Evolutionary conservation across 139 green algal genomes (phyloP).

Genomic region (Tetraselmis striata): DNA sequence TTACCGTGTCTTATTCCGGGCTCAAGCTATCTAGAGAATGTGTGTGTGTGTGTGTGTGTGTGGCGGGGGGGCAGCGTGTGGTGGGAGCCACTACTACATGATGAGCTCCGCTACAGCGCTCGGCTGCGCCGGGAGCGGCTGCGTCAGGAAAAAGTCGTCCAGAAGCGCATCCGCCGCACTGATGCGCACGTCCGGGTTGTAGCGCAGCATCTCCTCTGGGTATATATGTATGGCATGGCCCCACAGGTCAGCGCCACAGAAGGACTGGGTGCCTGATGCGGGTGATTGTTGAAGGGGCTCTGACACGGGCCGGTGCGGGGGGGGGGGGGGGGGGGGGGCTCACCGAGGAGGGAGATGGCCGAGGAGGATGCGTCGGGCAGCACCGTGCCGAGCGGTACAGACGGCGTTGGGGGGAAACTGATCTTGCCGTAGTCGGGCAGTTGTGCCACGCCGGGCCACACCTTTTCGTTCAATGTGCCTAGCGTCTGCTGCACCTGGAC

Average conservation of each 20-base stretch:
- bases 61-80: no score
- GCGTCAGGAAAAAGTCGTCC: background rate
- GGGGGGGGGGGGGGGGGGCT: no score
- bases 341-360: background rate
- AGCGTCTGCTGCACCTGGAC: background rate
- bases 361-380: background rate
- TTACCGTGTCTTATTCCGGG: no score
- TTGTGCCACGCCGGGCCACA: background rate
- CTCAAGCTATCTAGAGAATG: no score
- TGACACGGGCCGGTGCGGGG: no score
- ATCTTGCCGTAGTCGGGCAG: slow-evolving; percentile 14
- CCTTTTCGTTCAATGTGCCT: slow-evolving; percentile 1
- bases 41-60: no score
- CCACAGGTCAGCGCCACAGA: no score
- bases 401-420: background rate
- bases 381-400: background rate
- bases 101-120: background rate
- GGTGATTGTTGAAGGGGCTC: no score
- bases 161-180: background rate
- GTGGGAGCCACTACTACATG: no score
- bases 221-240: no score
- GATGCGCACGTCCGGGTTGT: background rate
- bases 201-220: background rate
- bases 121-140: background rate
- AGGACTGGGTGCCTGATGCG: no score